phyloP scores from a whole-genome alignment of 306 rosid species.

The Cercis canadensis region DNA sequence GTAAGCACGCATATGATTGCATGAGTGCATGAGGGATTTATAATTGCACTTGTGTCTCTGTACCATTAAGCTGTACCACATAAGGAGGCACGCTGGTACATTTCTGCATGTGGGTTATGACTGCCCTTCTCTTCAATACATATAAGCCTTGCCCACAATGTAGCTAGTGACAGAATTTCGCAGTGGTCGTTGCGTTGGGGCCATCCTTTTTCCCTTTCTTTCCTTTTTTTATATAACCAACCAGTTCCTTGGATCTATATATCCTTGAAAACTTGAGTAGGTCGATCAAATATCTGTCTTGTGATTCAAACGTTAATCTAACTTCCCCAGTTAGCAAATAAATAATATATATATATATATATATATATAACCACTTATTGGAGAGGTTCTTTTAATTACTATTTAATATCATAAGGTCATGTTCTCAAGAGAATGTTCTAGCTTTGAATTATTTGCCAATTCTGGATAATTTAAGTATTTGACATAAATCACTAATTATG shows the following conservation, averaged over 20 bases:
- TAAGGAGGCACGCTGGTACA: slow-evolving; percentile 42
- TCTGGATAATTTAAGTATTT: too few relatives aligned
- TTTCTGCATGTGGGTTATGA: slow-evolving; percentile 50
- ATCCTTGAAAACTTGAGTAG: background rate
- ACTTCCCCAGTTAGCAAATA: slow-evolving; percentile 6
- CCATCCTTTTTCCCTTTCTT: slow-evolving; percentile 26
- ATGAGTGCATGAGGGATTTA: slow-evolving; percentile 45
- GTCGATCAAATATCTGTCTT: background rate
- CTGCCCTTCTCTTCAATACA: slow-evolving; percentile 37
- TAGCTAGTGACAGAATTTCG: slow-evolving; percentile 44
- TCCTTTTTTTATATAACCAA: too few relatives aligned
- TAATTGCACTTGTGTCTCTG: slow-evolving; percentile 35
- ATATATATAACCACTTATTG: too few relatives aligned
- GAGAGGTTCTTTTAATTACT: too few relatives aligned
- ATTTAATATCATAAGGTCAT: too few relatives aligned
- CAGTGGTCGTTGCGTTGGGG: slow-evolving; percentile 37
- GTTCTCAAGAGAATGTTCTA: too few relatives aligned
- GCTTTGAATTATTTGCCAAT: too few relatives aligned
- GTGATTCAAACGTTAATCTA: slow-evolving; percentile 17
- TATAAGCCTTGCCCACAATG: slow-evolving; percentile 40
- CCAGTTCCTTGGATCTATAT: background rate
- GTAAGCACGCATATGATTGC: slow-evolving; percentile 38
- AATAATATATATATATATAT: background rate
- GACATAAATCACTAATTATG: too few relatives aligned
- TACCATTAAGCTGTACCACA: slow-evolving; percentile 31